Evolutionary conservation across 2,329 filamentous ascomycete species (phyloP).

Genomic region (Zalaria obscura): DNA sequence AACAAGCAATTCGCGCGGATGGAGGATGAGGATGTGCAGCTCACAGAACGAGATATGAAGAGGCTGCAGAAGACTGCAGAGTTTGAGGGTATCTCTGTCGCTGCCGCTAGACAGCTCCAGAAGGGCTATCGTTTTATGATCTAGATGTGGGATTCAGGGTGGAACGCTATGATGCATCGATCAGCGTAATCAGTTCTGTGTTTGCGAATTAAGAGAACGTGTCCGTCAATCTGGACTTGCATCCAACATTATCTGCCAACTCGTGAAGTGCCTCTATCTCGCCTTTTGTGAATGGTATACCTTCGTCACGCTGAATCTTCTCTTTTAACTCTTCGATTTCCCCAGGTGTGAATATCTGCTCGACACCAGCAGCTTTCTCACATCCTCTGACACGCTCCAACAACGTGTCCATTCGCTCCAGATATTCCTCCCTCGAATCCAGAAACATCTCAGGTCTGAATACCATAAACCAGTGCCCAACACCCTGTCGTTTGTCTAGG

Average conservation of each 20-base stretch:
- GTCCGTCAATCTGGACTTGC: too few relatives aligned
- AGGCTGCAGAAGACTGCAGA: constrained; percentile 37
- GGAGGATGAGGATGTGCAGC: constrained; percentile 31
- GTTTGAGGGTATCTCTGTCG: constrained; percentile 35
- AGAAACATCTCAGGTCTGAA: constrained; percentile 6
- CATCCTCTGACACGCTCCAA: not conserved
- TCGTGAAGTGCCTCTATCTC: too few relatives aligned
- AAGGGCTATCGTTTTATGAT: constrained; percentile 41
- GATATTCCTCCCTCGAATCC: constrained; percentile 1
- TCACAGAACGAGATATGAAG: constrained; percentile 33
- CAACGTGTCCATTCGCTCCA: not conserved
- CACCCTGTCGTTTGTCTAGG: constrained; percentile 20
- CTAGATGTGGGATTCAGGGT: constrained; percentile 10
- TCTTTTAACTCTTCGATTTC: not conserved
- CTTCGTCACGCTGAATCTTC: too few relatives aligned
- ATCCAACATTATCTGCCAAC: too few relatives aligned
- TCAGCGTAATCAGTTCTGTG: too few relatives aligned
- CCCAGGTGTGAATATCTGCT: not conserved
- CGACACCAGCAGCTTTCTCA: not conserved
- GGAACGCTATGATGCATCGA: too few relatives aligned
- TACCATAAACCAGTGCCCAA: constrained; percentile 7
- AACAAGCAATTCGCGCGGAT: constrained; percentile 37
- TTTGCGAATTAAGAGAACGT: too few relatives aligned
- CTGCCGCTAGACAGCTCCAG: constrained; percentile 34
- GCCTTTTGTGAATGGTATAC: too few relatives aligned